Evolutionary conservation across 225 moss, liverwort and hornwort genomes (phyloP), one percentile per base, ranked within the genome.

Genomic region (Bryoerythrophyllum caledonicum): DNA sequence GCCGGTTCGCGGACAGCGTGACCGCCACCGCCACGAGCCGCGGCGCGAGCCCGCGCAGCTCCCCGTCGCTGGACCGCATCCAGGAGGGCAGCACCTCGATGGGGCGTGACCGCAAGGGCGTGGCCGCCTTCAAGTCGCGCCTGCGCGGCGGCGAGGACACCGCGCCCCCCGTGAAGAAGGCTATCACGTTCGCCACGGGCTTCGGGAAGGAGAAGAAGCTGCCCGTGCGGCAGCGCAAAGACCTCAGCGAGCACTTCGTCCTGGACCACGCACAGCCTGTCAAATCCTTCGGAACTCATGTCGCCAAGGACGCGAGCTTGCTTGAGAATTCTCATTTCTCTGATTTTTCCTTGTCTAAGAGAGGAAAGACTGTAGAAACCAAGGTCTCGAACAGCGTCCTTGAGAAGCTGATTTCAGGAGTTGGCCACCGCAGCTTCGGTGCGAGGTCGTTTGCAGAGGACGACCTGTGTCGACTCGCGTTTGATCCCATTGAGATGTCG

Each of bases 1-100:
- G 85, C 20, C 52, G 88, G 56, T 78, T 88, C 26, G 78, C 75
- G 4, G 80, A 80, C 20, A 82, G 78, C 23, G 15, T 63, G 5
- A 7, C 48, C 48, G 48, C 48, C 6, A 48, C 16, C 17, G 48
- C 48, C 76, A 76, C 25, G 76, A 76, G 28, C 63, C 81, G 43
- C 56, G 19, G 52, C 51, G 26, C 74, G 10, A 85, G 78, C 15
- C 85, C 82, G 21, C 80, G 88, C 5, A 74, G 51, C 34, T 76
- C 84, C 23, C 77, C 82, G 3, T 63, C 80, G 34, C 65, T 80
- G 55, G 76, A 82, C 30, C 82, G 80, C 13, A 76, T 80, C 2
- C 79, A 67, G 20, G 82, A 85, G 60, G 78, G 75, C 12, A 49
- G 76, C 11, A 75, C 66, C 0, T 80, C 77, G n/a, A 43, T 61